These are phyloP conservation scores for Penicillium coprophilum DNA, from an alignment of 495 filamentous ascomycete genomes.

Conservation along the genomic window DNA sequence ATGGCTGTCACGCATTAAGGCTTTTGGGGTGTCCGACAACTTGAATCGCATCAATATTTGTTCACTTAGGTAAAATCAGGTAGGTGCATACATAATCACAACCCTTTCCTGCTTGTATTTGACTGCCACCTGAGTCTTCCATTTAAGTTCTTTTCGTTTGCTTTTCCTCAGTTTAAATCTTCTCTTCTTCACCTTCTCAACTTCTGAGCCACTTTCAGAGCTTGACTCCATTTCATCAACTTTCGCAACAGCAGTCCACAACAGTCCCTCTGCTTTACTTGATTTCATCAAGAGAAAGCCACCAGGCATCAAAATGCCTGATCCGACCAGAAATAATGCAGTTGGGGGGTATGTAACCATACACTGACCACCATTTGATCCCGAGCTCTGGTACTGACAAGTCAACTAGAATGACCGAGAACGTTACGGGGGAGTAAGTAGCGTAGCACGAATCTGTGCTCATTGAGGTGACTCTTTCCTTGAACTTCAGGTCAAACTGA, in stretches of 20 bases:
- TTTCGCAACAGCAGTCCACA: neutral
- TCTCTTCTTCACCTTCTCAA: neutral
- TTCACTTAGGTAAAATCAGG: neutral
- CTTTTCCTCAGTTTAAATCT: neutral
- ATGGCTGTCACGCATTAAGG: conserved; percentile 1
- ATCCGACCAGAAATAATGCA: neutral
- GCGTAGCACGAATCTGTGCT: neutral
- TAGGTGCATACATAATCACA: neutral
- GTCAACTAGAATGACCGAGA: conserved; percentile 17
- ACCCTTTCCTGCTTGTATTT: neutral
- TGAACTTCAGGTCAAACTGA: neutral
- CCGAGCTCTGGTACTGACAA: neutral
- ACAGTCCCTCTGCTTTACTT: neutral
- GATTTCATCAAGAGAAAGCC: neutral
- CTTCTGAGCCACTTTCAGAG: neutral
- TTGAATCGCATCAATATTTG: neutral
- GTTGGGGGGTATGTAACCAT: conserved; percentile 15
- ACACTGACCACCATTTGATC: neutral
- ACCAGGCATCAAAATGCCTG: neutral
- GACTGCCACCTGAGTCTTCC: neutral
- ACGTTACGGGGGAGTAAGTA: conserved; percentile 24
- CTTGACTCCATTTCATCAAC: neutral
- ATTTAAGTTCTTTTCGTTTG: neutral
- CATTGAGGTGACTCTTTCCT: neutral
- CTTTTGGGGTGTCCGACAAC: conserved; percentile 1